Evolutionary conservation across 768 basidiomycete species (phyloP), one percentile per base, ranked within the genome.

Genomic region (Lactifluus subvellereus): DNA sequence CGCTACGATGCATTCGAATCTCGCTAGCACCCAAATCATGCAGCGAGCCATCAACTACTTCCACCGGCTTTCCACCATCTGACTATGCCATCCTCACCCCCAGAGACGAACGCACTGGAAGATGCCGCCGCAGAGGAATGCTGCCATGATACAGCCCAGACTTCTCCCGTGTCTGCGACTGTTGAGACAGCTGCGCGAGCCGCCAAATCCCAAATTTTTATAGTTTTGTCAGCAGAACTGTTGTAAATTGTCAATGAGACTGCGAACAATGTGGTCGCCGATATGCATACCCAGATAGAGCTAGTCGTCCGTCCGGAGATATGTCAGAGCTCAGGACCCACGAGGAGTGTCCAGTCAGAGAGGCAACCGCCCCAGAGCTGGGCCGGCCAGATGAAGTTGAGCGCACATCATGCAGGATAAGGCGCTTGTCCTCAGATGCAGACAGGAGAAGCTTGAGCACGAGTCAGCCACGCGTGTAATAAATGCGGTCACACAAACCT

Each of bases 391-490:
- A 79, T 6, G 81, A 68, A 1, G 86, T 78, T n/a, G 82, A 79
- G 59, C 94, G 86, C 16, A 94, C 89, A 71, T 98, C 94, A 73
- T 96, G 92, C 53, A 96, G 75, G 57, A 93, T 86, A 62, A 98
- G 86, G 18, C 91, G 84, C 73, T 92, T 93, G 75, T 96, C 94
- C 72, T 98, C 94, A 3, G 93, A 95, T 2, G 89, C 94, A 48
- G 91, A 94, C 56, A 94, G 77, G 3, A 98, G 80, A 57, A 92
- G 80, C 94, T 97, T 50, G 4, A 42, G 11, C 32, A 8, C 4
- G 30, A 9, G 32, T 59, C 45, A 59, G 54, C 47, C 37, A 54
- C 37, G 18, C 37, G 48, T 9, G 20, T 37, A 16, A 35, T 16
- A 32, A 32, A 2, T 69, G 59, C 58, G 56, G 42, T 18, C 27